Evolutionary conservation across 75 land plant genomes (phyloP), one percentile per base, ranked within the genome.

Genomic region (Cryptomeria japonica): DNA sequence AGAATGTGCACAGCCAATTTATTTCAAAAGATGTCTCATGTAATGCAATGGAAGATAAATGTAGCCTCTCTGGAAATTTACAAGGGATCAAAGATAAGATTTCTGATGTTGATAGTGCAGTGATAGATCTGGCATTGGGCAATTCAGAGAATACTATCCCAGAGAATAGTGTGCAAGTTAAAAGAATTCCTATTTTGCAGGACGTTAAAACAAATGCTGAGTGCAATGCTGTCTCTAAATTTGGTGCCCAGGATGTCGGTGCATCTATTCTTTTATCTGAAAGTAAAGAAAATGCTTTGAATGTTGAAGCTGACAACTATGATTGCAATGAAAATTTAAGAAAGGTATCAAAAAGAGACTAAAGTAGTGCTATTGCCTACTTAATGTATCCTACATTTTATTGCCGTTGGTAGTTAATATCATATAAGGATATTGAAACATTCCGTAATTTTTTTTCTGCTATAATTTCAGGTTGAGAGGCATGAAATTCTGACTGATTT

Each of bases 401-500:
- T 38, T 78, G 80, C 25, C 18, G 18, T 78, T 78, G 39, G 42
- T 38, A 39, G 80, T 39, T 78, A 78, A 39, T 78, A 38, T 38
- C 41, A 6, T 3, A 78, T 78, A 78, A 38, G 25, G 10, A 78
- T 39, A 6, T 39, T 3, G 19, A 19, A 37, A 6, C 28, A 64
- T n/a, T 25, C 70, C 5, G 8, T 51, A 51, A 51, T 19, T 64
- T 86, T 86, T 37, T 55, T 61, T 86, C 41, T 89, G 15, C 38
- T 89, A 34, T 5, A 68, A 8, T 0, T 89, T 88, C 91, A 94
- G 95, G 85, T 93, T 61, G 86, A 79, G 32, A 91, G 91, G 16
- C 93, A 92, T 86, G 88, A 91, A 9, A 83, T 73, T 87, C 64
- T 89, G 36, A 70, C 56, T 85, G 91, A 89, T 88, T 78, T 94